phyloP scores from a whole-genome alignment of 805 yeast species.

The Phaffomyces thermotolerans region DNA sequence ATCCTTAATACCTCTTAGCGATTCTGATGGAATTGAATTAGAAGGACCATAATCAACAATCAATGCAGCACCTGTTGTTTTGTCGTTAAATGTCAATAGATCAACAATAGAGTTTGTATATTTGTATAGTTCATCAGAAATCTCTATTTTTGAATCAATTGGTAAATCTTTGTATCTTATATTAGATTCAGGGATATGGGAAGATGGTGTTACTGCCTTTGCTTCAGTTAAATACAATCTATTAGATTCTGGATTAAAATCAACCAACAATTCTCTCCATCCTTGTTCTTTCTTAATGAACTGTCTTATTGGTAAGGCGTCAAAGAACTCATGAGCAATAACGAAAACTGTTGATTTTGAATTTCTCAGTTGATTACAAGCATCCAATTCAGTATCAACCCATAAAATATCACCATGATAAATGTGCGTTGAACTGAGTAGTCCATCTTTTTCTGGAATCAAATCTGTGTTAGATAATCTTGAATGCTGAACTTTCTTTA shows the following conservation, averaged over 20 bases:
- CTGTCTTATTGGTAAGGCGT: constrained; percentile 73
- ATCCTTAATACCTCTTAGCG: constrained; percentile 64
- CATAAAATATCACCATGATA: constrained; percentile 52
- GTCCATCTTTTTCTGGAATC: constrained; percentile 5
- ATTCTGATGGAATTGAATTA: constrained; percentile 55
- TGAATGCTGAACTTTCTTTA: constrained; percentile 49
- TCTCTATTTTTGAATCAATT: constrained; percentile 54
- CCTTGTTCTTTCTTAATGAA: constrained; percentile 57
- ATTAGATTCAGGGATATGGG: constrained; percentile 45
- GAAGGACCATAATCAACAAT: constrained; percentile 74
- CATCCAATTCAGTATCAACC: constrained; percentile 51
- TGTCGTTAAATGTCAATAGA: constrained; percentile 28
- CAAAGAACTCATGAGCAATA: constrained; percentile 82
- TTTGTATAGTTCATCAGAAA: constrained; percentile 66
- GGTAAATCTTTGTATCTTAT: constrained; percentile 48
- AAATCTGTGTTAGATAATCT: constrained; percentile 35
- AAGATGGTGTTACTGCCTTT: constrained; percentile 55
- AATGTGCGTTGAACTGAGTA: constrained; percentile 14
- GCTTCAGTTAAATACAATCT: constrained; percentile 51
- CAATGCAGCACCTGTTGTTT: constrained; percentile 53
- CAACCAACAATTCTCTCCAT: constrained; percentile 77
- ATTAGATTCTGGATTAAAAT: constrained; percentile 27
- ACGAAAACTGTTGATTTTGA: constrained; percentile 45
- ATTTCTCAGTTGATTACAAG: background rate
- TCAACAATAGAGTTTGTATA: constrained; percentile 47